phyloP scores from a whole-genome alignment of 1,139 yeast genomes.

The Geotrichum restrictum region DNA sequence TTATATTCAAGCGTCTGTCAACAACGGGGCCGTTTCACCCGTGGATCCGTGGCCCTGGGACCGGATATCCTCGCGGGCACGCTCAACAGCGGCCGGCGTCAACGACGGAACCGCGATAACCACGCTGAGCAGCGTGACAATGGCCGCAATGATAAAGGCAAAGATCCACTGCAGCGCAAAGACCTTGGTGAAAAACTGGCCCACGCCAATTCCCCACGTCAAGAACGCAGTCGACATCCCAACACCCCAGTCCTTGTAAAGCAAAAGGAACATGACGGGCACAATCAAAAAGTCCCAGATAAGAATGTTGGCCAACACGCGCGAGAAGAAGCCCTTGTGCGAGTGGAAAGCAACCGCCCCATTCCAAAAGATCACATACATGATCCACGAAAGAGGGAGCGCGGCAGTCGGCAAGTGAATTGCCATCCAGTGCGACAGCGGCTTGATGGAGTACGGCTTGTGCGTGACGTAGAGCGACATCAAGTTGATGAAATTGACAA shows the following conservation, averaged over 20 bases:
- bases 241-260: constrained; percentile 68
- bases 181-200: constrained; percentile 62
- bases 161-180: constrained; percentile 83
- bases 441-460: constrained; percentile 55
- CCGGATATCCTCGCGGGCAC: background rate
- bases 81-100: constrained; percentile 3
- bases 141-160: constrained; percentile 61
- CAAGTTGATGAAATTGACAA: constrained; percentile 55
- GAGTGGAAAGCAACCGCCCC: constrained; percentile 66
- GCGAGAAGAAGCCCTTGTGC: constrained; percentile 47
- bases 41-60: background rate
- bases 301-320: constrained; percentile 65
- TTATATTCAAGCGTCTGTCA: constrained; percentile 1
- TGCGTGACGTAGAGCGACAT: constrained; percentile 55
- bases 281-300: constrained; percentile 74
- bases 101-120: constrained; percentile 40
- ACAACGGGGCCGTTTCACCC: constrained; percentile 12
- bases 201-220: constrained; percentile 61
- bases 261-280: constrained; percentile 54
- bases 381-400: constrained; percentile 68
- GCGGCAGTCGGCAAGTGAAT: constrained; percentile 66
- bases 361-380: constrained; percentile 74
- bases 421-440: constrained; percentile 50
- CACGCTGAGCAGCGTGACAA: constrained; percentile 49
- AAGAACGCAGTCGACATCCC: constrained; percentile 58